Evolutionary conservation across 2,329 filamentous ascomycete species (phyloP).

Genomic region (Aspergillus chevalieri): DNA sequence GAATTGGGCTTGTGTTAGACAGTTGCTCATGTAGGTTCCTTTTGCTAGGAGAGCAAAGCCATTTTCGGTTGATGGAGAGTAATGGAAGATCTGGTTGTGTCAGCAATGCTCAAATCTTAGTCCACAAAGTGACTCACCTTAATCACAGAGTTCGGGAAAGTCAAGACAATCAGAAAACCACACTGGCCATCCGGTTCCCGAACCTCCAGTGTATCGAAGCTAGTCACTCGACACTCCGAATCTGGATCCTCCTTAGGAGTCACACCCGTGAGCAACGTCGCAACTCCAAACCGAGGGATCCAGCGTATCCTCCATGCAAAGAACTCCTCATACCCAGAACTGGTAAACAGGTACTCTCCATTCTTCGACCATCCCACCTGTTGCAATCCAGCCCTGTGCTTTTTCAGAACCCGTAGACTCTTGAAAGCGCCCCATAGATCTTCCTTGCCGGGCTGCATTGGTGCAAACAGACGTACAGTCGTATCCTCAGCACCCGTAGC

Average conservation of each 20-base stretch:
- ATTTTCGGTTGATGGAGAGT: conserved; percentile 18
- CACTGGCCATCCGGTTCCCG: conserved; percentile 17
- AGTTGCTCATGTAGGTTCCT: conserved; percentile 64
- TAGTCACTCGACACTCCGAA: conserved; percentile 71
- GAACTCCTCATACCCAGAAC: conserved; percentile 82
- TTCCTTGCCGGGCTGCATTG: conserved; percentile 10
- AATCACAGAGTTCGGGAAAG: conserved; percentile 76
- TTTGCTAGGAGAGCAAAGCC: conserved; percentile 43
- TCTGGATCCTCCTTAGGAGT: conserved; percentile 45
- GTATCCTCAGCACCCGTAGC: conserved; percentile 69
- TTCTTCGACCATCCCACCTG: conserved; percentile 65
- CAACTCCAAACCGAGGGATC: conserved; percentile 49
- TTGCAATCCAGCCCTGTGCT: conserved; percentile 79
- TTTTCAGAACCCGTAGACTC: conserved; percentile 62
- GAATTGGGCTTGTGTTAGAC: conserved; percentile 60
- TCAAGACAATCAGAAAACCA: conserved; percentile 60
- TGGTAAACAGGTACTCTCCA: conserved; percentile 70
- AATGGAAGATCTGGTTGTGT: conserved; percentile 41
- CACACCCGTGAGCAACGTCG: conserved; percentile 47
- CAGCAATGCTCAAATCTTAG: conserved; percentile 6
- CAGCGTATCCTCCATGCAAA: conserved; percentile 68
- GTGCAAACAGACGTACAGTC: conserved; percentile 61
- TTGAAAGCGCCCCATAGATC: conserved; percentile 26
- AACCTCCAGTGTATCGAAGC: conserved; percentile 57
- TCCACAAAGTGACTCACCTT: conserved; percentile 40